Evolutionary conservation across 371 early-diverging fungal genomes (phyloP), one percentile per base, ranked within the genome.

Genomic region (Lichtheimia hyalospora): DNA sequence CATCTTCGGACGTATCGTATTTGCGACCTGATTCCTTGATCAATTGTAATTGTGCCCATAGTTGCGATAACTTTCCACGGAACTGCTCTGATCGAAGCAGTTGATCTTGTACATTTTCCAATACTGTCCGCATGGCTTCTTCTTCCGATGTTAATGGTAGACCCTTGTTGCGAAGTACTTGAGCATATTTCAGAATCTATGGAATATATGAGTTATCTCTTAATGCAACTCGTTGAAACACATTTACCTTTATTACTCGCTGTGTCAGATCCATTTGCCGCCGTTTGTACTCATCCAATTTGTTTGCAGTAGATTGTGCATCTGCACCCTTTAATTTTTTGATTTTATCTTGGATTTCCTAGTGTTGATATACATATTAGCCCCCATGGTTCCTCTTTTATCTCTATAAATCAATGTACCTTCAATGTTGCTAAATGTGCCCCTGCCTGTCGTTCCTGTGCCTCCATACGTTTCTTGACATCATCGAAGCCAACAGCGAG

Each of bases 401-500:
- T 13, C 24, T 14, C 20, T 12, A 14, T 21, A 7, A 4, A 13
- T 25, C n/a, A 64, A 44, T 54, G 58, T 67, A 83, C 87, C 57
- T 80, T 68, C 14, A 75, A 55, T 40, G 63, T 70, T 16, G 58
- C 60, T 52, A 64, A 59, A 43, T 74, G 70, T 53, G 70, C 63
- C 49, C 61, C 75, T 15, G 79, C 69, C 64, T 88, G 84, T 39
- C 84, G 66, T 3, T 83, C 77, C 70, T 95, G 96, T 58, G 81
- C 77, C 42, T 89, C 88, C 62, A 91, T 85, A 25, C 96, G 81
- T 71, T 91, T 92, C 52, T 90, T 84, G 21, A 96, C 72, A 62
- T 93, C 95, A 3, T 84, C 92, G 63, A 95, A 95, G 16, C 96
- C 94, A 49, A 90, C 82, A 2, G 95, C 96, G 18, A 95, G 70